A percentile compares a stretch with the other conserved stretches of the same genome.
These are phyloP conservation scores for Venturia pyrina DNA, from an alignment of 2,329 filamentous ascomycete genomes.

Conservation along the genomic window DNA sequence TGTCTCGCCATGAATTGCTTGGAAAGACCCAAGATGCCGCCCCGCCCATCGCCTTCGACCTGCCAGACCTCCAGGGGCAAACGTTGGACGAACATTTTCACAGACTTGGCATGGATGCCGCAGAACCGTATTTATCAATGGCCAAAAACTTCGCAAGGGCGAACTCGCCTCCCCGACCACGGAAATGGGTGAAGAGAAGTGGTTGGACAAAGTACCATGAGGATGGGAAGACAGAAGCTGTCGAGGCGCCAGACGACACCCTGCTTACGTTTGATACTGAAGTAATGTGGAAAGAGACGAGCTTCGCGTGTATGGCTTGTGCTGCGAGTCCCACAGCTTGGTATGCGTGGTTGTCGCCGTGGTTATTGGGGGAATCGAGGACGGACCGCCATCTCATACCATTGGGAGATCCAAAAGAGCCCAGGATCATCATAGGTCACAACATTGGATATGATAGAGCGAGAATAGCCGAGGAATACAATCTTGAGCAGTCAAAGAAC, in stretches of 20 bases:
- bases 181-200: slow-evolving; percentile 66
- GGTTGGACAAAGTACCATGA: slow-evolving; percentile 91
- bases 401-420: slow-evolving; percentile 62
- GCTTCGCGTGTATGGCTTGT: slow-evolving; percentile 94
- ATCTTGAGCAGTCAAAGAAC: slow-evolving; percentile 69
- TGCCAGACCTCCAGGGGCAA: slow-evolving; percentile 67
- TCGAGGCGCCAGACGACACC: slow-evolving; percentile 67
- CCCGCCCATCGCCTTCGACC: slow-evolving; percentile 70
- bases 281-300: slow-evolving; percentile 88
- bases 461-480: slow-evolving; percentile 80
- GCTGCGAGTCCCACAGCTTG: slow-evolving; percentile 81
- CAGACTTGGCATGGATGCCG: slow-evolving; percentile 74
- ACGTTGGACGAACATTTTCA: slow-evolving; percentile 92
- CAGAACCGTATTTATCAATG: slow-evolving; percentile 68
- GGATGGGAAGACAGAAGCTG: slow-evolving; percentile 61
- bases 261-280: slow-evolving; percentile 93
- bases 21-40: slow-evolving; percentile 77
- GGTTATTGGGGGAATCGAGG: slow-evolving; percentile 75
- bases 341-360: slow-evolving; percentile 97
- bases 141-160: slow-evolving; percentile 64
- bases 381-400: slow-evolving; percentile 75
- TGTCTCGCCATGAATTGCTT: slow-evolving; percentile 73
- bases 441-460: slow-evolving; percentile 94
- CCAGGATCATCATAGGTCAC: slow-evolving; percentile 80
- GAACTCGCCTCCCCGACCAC: slow-evolving; percentile 49